Evolutionary conservation across 371 early-diverging fungal genomes (phyloP).

Genomic region (Mortierella sp.): DNA sequence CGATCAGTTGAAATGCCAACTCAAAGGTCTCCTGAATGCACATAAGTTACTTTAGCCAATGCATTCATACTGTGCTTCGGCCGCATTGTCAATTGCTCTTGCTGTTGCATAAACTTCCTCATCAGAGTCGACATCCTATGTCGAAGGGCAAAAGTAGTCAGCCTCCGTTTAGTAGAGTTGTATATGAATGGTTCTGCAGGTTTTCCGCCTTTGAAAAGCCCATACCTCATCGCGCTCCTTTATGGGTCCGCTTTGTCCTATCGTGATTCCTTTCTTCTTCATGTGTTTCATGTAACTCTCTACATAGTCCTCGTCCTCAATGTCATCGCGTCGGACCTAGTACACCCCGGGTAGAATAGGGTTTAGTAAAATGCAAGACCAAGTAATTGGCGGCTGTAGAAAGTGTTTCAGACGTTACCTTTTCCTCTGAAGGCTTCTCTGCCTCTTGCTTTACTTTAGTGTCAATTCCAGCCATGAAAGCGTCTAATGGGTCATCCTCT

Average conservation of each 20-base stretch:
- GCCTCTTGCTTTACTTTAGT: constrained; percentile 68
- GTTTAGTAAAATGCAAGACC: neutral
- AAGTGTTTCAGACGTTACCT: constrained; percentile 17
- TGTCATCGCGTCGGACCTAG: constrained; percentile 73
- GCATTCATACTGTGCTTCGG: constrained; percentile 43
- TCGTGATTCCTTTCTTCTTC: constrained; percentile 79
- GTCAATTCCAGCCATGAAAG: constrained; percentile 89
- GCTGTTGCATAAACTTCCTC: constrained; percentile 92
- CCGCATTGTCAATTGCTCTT: constrained; percentile 73
- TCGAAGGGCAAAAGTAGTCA: neutral
- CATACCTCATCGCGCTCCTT: constrained; percentile 66
- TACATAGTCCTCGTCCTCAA: constrained; percentile 85
- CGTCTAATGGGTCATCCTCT: constrained; percentile 88
- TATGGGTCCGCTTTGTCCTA: constrained; percentile 64
- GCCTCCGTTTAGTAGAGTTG: neutral
- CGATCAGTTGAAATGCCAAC: constrained; percentile 7
- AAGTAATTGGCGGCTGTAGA: neutral
- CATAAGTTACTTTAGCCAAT: neutral
- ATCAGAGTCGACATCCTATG: constrained; percentile 81
- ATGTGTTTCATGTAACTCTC: constrained; percentile 85
- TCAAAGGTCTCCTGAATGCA: neutral
- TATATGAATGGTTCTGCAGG: neutral
- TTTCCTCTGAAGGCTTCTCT: constrained; percentile 62
- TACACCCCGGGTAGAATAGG: neutral
- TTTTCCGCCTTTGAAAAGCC: neutral